Evolutionary conservation across 1,284 basidiomycete species (phyloP).

Genomic region (Boletellus sp.): DNA sequence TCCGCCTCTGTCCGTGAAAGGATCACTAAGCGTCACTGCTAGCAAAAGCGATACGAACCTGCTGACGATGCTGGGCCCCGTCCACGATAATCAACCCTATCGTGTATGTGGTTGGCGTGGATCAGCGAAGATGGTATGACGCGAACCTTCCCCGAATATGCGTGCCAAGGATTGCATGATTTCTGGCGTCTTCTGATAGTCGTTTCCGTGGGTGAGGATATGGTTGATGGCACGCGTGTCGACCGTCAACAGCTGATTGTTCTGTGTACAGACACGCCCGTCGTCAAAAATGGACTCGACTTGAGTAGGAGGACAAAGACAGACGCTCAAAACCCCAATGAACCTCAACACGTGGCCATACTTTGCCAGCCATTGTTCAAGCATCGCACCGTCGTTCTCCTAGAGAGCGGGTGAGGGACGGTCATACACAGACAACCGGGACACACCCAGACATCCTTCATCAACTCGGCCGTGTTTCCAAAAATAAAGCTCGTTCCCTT

Average conservation of each 20-base stretch:
- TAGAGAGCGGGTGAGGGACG: conserved; percentile 7
- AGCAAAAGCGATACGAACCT: conserved; percentile 11
- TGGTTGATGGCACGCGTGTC: conserved; percentile 38
- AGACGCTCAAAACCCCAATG: conserved; percentile 45
- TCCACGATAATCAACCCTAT: conserved; percentile 24
- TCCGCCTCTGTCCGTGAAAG: conserved; percentile 19
- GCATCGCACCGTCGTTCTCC: conserved; percentile 25
- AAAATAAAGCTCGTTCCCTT: conserved; percentile 46
- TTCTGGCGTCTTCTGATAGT: conserved; percentile 36
- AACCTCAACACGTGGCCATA: conserved; percentile 54
- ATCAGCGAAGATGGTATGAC: background rate
- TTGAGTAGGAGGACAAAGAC: conserved; percentile 11
- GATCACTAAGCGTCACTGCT: background rate
- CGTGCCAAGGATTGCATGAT: conserved; percentile 19
- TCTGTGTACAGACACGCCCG: background rate
- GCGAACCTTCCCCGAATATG: conserved; percentile 31
- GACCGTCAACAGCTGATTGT: conserved; percentile 27
- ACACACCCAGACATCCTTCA: conserved; percentile 41
- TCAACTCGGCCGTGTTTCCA: conserved; percentile 43
- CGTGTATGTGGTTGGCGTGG: background rate
- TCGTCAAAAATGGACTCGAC: background rate
- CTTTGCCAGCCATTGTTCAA: conserved; percentile 51
- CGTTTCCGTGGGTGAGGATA: conserved; percentile 35
- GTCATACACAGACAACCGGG: background rate
- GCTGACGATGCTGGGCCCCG: conserved; percentile 27